Conservation (phyloP, 768 basidiomycete species). For the Lyophyllum atratum region DNA sequence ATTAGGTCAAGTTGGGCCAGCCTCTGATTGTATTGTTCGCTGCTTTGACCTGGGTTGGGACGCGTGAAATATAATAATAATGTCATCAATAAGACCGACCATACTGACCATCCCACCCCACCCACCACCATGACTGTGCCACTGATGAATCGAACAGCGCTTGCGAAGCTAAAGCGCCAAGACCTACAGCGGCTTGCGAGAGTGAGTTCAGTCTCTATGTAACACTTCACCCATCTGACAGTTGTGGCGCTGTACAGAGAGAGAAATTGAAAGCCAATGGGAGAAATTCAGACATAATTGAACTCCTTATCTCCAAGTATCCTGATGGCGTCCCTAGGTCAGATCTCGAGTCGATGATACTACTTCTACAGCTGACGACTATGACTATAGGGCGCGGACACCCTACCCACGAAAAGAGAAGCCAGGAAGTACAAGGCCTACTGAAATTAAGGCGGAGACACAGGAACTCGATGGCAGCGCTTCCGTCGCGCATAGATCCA, state of each 20-base stretch:
- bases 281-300: conserved; percentile 20
- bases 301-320: conserved; percentile 14
- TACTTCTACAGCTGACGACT: background rate
- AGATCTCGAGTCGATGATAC: background rate
- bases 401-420: background rate
- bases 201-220: conserved; percentile 4
- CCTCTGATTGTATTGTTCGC: conserved; percentile 9
- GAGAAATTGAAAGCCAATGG: conserved; percentile 23
- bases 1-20: background rate
- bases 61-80: background rate
- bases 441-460: background rate
- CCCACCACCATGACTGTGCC: background rate
- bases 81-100: background rate
- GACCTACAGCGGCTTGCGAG: conserved; percentile 21
- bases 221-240: background rate
- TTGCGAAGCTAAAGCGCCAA: conserved; percentile 14
- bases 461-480: background rate
- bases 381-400: background rate
- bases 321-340: conserved; percentile 18
- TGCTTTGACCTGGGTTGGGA: background rate
- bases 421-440: background rate
- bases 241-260: conserved; percentile 8
- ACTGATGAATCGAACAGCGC: conserved; percentile 8
- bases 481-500: background rate
- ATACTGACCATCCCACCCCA: background rate